A percentile compares a stretch with the other conserved stretches of the same genome.
Evolutionary conservation across 768 basidiomycete species (phyloP).

Genomic region (Floccularia luteovirens): DNA sequence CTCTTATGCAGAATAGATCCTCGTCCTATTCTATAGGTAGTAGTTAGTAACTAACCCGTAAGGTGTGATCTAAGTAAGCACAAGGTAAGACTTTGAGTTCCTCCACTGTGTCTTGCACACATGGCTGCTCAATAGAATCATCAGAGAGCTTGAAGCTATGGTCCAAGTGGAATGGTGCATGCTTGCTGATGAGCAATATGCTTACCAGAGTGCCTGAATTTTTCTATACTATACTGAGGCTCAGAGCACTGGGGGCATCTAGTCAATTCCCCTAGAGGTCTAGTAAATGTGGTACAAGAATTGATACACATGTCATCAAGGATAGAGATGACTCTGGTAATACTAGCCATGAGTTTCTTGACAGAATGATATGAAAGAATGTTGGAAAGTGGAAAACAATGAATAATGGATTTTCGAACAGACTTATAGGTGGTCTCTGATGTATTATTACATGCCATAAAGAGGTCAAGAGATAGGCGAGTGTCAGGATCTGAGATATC

Average conservation of each 20-base stretch:
- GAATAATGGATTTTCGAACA: slow-evolving; percentile 12
- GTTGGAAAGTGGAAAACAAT: slow-evolving; percentile 15
- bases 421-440: slow-evolving; percentile 21
- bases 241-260: slow-evolving; percentile 22
- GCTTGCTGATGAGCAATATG: slow-evolving; percentile 21
- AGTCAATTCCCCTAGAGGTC: slow-evolving; percentile 20
- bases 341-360: slow-evolving; percentile 15
- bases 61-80: too few species aligned
- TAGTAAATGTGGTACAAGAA: slow-evolving; percentile 30
- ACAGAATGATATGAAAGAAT: slow-evolving; percentile 21
- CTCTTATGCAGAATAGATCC: too few species aligned
- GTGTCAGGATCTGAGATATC: slow-evolving; percentile 15
- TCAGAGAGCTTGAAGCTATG: slow-evolving; percentile 32
- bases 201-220: slow-evolving; percentile 7
- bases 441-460: slow-evolving; percentile 16
- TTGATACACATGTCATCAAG: slow-evolving; percentile 33
- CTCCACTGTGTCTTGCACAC: too few species aligned
- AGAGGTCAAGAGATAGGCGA: slow-evolving; percentile 24
- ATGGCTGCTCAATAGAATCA: too few species aligned
- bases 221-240: slow-evolving; percentile 16
- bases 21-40: too few species aligned
- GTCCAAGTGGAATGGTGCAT: slow-evolving; percentile 30
- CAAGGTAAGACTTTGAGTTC: too few species aligned
- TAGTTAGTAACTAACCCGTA: too few species aligned
- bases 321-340: slow-evolving; percentile 27